Evolutionary conservation across 805 yeast genomes (phyloP).

Genomic region (Kuraishia borneana): DNA sequence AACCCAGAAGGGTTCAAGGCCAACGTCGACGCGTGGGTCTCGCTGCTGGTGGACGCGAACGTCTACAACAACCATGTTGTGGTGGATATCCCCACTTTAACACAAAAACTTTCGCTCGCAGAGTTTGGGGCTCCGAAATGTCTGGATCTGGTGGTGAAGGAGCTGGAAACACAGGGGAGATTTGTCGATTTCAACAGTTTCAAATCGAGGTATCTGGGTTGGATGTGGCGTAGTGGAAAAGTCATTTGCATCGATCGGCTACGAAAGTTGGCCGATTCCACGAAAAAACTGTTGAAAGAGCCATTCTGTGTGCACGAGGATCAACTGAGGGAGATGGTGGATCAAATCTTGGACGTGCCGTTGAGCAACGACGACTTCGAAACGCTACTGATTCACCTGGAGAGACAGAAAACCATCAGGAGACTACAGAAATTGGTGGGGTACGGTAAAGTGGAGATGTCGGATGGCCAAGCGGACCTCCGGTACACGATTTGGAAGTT

Average conservation of each 20-base stretch:
- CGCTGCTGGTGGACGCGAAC: slow-evolving; percentile 12
- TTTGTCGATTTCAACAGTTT: background rate
- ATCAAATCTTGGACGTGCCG: background rate
- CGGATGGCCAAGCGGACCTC: slow-evolving; percentile 1
- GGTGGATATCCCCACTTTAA: background rate
- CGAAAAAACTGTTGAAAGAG: background rate
- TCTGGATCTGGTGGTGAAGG: slow-evolving; percentile 1
- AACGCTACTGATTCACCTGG: background rate
- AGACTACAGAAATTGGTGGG: no score
- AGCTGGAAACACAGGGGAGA: background rate
- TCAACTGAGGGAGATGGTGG: background rate
- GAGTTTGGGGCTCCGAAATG: background rate
- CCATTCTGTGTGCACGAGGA: background rate
- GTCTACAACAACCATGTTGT: background rate
- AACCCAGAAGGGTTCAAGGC: slow-evolving; percentile 41
- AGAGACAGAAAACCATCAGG: background rate
- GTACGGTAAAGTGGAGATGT: background rate
- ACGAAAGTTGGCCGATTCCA: background rate
- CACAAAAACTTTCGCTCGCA: background rate
- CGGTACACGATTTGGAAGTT: background rate
- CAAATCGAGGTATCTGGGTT: background rate
- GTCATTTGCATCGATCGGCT: no score
- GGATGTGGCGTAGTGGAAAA: background rate
- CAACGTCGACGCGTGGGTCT: slow-evolving; percentile 34
- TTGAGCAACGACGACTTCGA: background rate